Percentiles rank a stretch among this genome's conserved stretches.
phyloP scores from a whole-genome alignment of 805 yeast species.

The Debaryomyces castellii region DNA sequence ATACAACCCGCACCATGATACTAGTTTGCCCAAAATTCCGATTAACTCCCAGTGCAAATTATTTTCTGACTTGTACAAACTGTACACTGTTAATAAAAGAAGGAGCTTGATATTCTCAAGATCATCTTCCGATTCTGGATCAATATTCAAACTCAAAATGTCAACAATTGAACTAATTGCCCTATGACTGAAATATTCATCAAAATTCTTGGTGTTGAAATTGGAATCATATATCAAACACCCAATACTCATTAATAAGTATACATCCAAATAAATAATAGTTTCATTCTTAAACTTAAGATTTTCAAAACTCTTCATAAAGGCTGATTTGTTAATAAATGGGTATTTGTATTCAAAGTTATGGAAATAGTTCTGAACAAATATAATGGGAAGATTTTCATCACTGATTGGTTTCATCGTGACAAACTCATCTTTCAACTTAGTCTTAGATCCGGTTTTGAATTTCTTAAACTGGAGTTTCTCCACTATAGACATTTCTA shows the following conservation, averaged over 20 bases:
- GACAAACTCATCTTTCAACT: constrained; percentile 31
- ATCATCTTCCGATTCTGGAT: constrained; percentile 19
- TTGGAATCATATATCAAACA: constrained; percentile 35
- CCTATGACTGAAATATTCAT: constrained; percentile 29
- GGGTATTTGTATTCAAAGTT: constrained; percentile 38
- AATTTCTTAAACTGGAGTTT: background rate
- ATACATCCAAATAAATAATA: constrained; percentile 37
- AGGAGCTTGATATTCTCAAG: constrained; percentile 28
- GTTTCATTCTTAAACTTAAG: constrained; percentile 34
- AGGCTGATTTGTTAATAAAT: constrained; percentile 23
- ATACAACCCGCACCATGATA: constrained; percentile 21
- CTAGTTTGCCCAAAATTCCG: constrained; percentile 32
- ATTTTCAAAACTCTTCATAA: constrained; percentile 20
- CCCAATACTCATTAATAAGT: constrained; percentile 39
- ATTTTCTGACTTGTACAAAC: constrained; percentile 26
- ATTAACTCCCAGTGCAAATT: constrained; percentile 33
- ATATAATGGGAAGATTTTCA: constrained; percentile 27
- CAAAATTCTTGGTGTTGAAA: constrained; percentile 19
- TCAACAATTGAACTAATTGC: constrained; percentile 34
- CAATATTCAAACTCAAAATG: constrained; percentile 26
- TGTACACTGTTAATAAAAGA: constrained; percentile 31
- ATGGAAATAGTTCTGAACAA: constrained; percentile 35
- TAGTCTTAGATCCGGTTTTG: constrained; percentile 2
- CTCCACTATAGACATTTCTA: background rate
- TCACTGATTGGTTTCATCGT: constrained; percentile 32